Evolutionary conservation across 129 eudicot species (phyloP).

Genomic region (Silybum marianum): DNA sequence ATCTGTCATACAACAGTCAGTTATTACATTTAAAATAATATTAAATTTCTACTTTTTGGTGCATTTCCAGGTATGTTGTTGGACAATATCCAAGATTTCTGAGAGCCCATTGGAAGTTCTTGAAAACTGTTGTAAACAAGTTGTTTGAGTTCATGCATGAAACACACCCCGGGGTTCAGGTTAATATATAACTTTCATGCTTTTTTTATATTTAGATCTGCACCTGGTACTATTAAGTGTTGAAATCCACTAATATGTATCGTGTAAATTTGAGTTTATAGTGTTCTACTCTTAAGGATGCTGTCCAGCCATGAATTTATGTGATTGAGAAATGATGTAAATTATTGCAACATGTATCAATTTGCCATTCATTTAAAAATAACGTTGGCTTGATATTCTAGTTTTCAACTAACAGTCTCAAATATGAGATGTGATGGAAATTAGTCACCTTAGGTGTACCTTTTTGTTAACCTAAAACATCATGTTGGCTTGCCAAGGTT

Average conservation of each 20-base stretch:
- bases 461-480: neutral
- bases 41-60: conserved; percentile 23
- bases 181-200: conserved; percentile 27
- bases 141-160: conserved; percentile 99
- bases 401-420: neutral
- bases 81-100: conserved; percentile 98
- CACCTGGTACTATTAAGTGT: conserved; percentile 7
- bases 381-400: neutral
- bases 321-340: conserved; percentile 5
- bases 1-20: neutral
- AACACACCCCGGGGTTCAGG: conserved; percentile 99
- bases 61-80: conserved; percentile 84
- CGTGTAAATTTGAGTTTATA: neutral
- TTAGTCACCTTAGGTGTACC: neutral
- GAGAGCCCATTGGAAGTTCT: conserved; percentile 98
- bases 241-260: neutral
- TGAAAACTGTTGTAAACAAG: conserved; percentile 97
- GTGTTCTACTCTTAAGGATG: neutral
- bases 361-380: neutral
- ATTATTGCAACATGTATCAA: neutral
- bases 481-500: neutral
- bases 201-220: neutral
- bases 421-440: neutral
- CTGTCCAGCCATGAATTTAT: neutral
- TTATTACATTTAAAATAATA: neutral